These are phyloP conservation scores for Cercospora beticola DNA, from an alignment of 2,329 filamentous ascomycete genomes.

Conservation along the genomic window DNA sequence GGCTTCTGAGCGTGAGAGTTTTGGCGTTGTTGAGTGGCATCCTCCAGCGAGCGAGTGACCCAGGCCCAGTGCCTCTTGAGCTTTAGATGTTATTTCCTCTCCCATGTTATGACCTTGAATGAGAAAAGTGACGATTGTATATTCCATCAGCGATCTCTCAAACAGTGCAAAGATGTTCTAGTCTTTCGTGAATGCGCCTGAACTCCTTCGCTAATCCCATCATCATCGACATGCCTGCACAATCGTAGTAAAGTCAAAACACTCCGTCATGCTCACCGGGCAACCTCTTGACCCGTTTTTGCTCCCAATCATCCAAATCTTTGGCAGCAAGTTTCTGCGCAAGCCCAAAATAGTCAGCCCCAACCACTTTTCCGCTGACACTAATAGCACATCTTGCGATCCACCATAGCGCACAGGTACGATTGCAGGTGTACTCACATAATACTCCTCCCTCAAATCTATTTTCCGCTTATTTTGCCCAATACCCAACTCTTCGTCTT, in stretches of 20 bases:
- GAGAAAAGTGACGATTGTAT: neutral
- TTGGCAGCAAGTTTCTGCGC: constrained; percentile 74
- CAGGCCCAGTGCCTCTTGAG: neutral
- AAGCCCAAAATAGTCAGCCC: constrained; percentile 15
- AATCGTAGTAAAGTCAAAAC: constrained; percentile 49
- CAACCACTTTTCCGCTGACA: too few relatives aligned
- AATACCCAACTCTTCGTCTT: constrained; percentile 83
- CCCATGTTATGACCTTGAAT: neutral
- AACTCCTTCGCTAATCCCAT: neutral
- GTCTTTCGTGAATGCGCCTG: neutral
- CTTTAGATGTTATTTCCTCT: neutral
- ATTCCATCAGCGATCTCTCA: neutral
- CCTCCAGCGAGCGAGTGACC: neutral
- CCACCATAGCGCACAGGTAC: too few relatives aligned
- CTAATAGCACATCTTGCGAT: too few relatives aligned
- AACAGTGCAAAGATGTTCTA: neutral
- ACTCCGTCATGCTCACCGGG: constrained; percentile 87
- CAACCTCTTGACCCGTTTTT: constrained; percentile 86
- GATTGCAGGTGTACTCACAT: constrained; percentile 52
- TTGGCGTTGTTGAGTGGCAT: constrained; percentile 3
- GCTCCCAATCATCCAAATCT: constrained; percentile 94
- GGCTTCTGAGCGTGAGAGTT: constrained; percentile 17
- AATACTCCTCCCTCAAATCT: constrained; percentile 83
- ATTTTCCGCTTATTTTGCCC: constrained; percentile 69
- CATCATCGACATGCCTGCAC: neutral